Conservation (phyloP, 2,329 filamentous ascomycete genomes). For the Aspergillus pseudoterreus region DNA sequence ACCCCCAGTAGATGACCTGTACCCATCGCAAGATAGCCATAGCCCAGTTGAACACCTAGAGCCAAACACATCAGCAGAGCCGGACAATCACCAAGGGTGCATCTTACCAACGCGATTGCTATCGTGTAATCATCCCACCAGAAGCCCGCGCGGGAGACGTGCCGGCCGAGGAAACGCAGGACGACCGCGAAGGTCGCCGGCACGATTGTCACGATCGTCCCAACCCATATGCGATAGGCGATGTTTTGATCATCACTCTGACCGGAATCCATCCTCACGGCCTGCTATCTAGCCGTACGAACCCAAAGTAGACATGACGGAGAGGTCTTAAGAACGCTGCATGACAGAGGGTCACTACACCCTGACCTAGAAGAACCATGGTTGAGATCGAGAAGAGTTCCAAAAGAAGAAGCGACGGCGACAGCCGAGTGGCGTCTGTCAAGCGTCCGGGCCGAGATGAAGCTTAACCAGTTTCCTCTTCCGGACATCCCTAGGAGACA, state of each 20-base stretch:
- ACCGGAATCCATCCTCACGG: background rate
- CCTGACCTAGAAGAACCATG: too few species aligned
- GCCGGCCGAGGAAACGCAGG: conserved; percentile 20
- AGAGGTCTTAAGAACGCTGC: background rate
- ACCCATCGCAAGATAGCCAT: conserved; percentile 18
- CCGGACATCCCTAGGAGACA: background rate
- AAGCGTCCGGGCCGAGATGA: background rate
- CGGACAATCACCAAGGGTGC: background rate
- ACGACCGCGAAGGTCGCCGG: conserved; percentile 21
- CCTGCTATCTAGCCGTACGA: too few species aligned
- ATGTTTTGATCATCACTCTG: conserved; percentile 8
- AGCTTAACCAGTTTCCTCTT: background rate
- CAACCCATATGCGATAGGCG: conserved; percentile 20
- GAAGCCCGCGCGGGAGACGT: conserved; percentile 16
- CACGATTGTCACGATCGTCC: conserved; percentile 21
- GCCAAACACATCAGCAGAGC: background rate
- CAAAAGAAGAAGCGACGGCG: background rate
- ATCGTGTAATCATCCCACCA: conserved; percentile 33
- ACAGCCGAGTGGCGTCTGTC: background rate
- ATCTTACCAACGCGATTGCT: conserved; percentile 18
- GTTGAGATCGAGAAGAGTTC: too few species aligned
- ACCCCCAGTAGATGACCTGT: conserved; percentile 13
- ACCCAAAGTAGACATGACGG: background rate
- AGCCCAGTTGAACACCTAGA: conserved; percentile 21
- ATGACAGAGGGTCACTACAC: too few species aligned